These are phyloP conservation scores for Raddia distichophylla DNA, from an alignment of 176 grass and related monocot species.

Conservation along the genomic window DNA sequence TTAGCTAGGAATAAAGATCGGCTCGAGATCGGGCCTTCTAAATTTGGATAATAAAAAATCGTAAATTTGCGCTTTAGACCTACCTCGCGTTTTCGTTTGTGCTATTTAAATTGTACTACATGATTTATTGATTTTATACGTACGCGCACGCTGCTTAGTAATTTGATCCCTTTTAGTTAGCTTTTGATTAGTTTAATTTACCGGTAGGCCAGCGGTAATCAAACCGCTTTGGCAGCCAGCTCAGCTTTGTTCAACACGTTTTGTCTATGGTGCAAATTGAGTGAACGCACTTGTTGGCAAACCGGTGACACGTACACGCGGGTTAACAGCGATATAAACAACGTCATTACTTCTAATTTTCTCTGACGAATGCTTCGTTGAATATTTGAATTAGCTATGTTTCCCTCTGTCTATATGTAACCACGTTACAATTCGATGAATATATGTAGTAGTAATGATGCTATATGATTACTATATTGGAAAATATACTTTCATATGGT, in stretches of 20 bases:
- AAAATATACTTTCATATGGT: too few relatives aligned
- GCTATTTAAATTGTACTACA: too few relatives aligned
- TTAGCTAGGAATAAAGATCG: background rate
- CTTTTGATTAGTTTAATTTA: background rate
- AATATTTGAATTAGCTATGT: too few relatives aligned
- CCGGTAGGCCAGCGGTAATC: background rate
- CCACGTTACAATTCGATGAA: too few relatives aligned
- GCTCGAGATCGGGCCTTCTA: background rate
- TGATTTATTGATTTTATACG: background rate
- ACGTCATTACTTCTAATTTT: background rate
- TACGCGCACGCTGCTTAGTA: background rate
- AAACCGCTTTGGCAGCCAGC: background rate
- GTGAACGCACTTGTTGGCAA: constrained; percentile 4
- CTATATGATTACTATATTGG: too few relatives aligned
- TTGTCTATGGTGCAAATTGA: background rate
- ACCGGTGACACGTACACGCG: background rate
- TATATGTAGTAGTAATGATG: too few relatives aligned
- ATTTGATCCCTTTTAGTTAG: too few relatives aligned
- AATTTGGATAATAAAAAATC: background rate
- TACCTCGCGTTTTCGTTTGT: background rate
- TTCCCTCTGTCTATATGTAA: too few relatives aligned
- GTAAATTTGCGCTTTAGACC: constrained; percentile 26
- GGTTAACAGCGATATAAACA: background rate
- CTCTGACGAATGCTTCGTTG: background rate
- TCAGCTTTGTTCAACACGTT: background rate